Evolutionary conservation across 257 asterid genomes (phyloP), one percentile per base, ranked within the genome.

Genomic region (Schizonepeta tenuifolia): DNA sequence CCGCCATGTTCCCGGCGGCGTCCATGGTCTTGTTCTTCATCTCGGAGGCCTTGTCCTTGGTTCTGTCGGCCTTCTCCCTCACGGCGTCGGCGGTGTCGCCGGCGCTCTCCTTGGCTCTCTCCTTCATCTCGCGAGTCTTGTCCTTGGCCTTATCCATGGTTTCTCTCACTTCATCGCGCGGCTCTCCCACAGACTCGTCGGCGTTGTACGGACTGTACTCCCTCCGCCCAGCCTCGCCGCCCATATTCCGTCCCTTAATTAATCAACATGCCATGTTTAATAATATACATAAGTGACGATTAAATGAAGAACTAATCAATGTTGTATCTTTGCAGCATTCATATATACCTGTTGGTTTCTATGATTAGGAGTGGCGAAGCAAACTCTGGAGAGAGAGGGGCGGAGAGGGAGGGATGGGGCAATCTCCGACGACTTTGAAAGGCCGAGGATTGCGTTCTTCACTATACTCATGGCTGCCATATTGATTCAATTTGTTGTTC

Each of bases 281-380:
- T 7, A 36, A 36, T 2, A 1, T 6, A 35, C 0, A 4, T 35
- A 3, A 31, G 6, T 35, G 40, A 35, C 4, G 5, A 14, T 1
- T 0, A 14, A 49, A 49, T 47, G 18, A 49, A 49, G 7, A 18
- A n/a, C 2, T 24, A 1, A 24, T n/a, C 11, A 49, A 50, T 17
- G 56, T 1, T 7, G 40, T 6, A 24, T 7, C 0, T 47, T 15
- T 9, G 53, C 15, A 15, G 54, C 15, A 9, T 58, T n/a, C n/a
- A 83, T 86, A 83, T 85, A 9, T 56, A 90, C 97, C 96, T 82
- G 82, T 14, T 88, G 60, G 43, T 47, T 40, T 46, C 75, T 77
- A 49, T 88, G 43, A n/a, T n/a, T n/a, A 41, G 96, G 86, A 5
- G 95, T 77, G 65, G 91, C 73, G 87, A 93, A 90, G 83, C 78